Base-by-base conservation (phyloP, 169 alveolate genomes). In the Cryptosporidium muris region DNA sequence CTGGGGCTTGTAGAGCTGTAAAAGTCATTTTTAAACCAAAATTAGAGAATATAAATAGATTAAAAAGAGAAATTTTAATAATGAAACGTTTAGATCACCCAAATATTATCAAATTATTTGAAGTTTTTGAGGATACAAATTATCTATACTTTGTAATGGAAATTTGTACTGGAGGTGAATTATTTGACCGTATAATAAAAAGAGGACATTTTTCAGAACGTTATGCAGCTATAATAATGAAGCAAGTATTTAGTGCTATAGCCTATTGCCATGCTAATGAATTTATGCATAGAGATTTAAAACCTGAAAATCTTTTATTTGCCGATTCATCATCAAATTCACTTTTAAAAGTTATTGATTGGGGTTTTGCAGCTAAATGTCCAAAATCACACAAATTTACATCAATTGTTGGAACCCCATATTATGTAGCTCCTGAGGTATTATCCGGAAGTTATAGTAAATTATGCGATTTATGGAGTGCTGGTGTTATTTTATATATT, bases 401-500 rank as follows among this genome's bases (percentile, higher is more conserved):
- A 60, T 92, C 95, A 34, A 91, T 93, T 25, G 97, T 94, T 37
- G 97, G 97, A 37, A 95, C 97, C 3, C 99, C 99, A 6, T 97
- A 97, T 85, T 97, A 96, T 90, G 95, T 97, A 34, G 98, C 99
- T 1, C 99, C 99, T 0, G 99, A 97, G 82, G 98, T 97, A 9
- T 82, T 97, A 40, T 81, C 89, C 54, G 96, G 97, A 42, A 91
- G 92, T 65, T 97, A 97, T 89, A 96, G 95, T 82, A 95, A 95
- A 91, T 89, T 90, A 64, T 97, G 99, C 90, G 99, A 97, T 88
- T 90, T 96, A 40, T 95, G 98, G 98, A 92, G 97, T 51, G 93
- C 95, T 56, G 97, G 98, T 9, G 97, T 95, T n/a, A 95, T 95
- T 43, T 81, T 94, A 66, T 92, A 89, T 81, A 93, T 91, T 68